Evolutionary conservation across 2,329 filamentous ascomycete genomes (phyloP), one percentile per base, ranked within the genome.

Genomic region (Stachybotrys elegans): DNA sequence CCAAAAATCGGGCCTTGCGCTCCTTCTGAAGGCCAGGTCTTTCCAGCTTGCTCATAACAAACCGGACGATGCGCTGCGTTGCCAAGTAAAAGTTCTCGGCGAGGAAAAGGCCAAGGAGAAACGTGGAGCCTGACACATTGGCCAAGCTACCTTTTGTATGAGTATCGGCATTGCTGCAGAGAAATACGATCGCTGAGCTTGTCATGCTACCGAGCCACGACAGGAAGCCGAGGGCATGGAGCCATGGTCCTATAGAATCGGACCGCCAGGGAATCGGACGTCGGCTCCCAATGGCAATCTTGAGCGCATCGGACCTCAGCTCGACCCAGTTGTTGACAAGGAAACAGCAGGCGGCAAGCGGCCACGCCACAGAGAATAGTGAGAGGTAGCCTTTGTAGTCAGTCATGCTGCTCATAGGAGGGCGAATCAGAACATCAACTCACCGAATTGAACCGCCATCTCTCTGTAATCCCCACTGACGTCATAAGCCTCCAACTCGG

Each of bases 281-380:
- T 57, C 92, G 86, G 73, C 88, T 91, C 63, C 91, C 86, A 39
- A 89, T 76, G 44, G 90, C 90, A 56, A 97, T 95, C 65, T 98
- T 98, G 69, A 95, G 78, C 3, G 92, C 91, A 60, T 98, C 93
- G 1, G 88, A 88, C 34, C 93, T 86, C 31, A 97, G 78, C 62
- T 97, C 93, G 45, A 98, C 71, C 90, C 92, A 97, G 69, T 97
- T 94, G 69, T 97, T 97, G 65, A 93, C 71, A 12, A 97, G 70
- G 70, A 97, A 97, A 2, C 86, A 92, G 45, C 89, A 76, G 2
- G 86, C 84, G 0, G 92, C 91, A n/a, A 97, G 72, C 0, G 93
- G 93, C 93, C 93, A 98, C 43, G 95, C 83, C 3, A 93, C 87
- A 0, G 88, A 93, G 65, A 97, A 97, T 9, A 97, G 76, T 0